Evolutionary conservation across 805 yeast species (phyloP).

Genomic region (Nakazawaea ernobii): DNA sequence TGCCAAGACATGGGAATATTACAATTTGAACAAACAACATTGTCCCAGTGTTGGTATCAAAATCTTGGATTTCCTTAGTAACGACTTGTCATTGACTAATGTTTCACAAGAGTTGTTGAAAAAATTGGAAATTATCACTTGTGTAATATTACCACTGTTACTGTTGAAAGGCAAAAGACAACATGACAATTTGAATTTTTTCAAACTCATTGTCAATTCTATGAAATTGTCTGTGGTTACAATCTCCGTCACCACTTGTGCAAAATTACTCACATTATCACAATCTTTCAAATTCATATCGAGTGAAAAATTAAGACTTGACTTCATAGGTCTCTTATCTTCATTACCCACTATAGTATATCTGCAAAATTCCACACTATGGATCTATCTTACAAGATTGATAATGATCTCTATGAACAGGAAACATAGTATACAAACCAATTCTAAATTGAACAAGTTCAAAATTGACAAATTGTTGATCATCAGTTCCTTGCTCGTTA

Average conservation of each 20-base stretch:
- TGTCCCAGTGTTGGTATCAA: conserved; percentile 1
- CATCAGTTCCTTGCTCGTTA: neutral
- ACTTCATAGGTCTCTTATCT: conserved; percentile 1
- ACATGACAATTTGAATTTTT: neutral
- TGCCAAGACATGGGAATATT: conserved; percentile 11
- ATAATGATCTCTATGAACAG: conserved; percentile 5
- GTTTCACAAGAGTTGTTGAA: neutral
- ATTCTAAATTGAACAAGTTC: conserved; percentile 3
- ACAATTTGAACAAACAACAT: neutral
- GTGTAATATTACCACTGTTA: neutral
- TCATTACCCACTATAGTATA: conserved; percentile 3
- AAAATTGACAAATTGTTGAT: conserved; percentile 7
- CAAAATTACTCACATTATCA: neutral
- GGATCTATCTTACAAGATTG: conserved; percentile 7
- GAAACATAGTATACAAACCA: neutral
- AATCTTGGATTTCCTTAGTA: neutral
- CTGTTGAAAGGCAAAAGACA: neutral
- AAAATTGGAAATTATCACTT: neutral
- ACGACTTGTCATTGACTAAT: neutral
- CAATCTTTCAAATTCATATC: neutral
- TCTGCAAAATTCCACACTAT: neutral
- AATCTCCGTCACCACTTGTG: neutral
- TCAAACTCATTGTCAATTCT: neutral
- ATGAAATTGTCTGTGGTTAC: neutral
- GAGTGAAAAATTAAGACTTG: neutral